These are phyloP conservation scores for Populus tremula DNA, from an alignment of 345 rosid species.

Conservation along the genomic window DNA sequence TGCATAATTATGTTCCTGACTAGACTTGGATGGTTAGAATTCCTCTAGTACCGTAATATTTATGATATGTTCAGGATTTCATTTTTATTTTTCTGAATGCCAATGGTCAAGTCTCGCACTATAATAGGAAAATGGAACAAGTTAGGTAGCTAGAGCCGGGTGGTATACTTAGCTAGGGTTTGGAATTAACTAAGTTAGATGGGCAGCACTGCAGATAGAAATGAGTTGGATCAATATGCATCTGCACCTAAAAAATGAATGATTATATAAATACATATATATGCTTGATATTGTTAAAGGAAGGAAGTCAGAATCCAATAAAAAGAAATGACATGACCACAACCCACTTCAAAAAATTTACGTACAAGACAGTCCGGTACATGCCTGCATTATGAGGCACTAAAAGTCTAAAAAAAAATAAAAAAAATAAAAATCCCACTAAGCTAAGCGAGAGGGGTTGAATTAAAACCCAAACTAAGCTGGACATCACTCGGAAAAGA, in stretches of 20 bases:
- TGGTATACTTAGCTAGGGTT: not conserved
- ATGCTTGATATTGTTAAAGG: not conserved
- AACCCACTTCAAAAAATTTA: not conserved
- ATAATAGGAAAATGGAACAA: too few species aligned
- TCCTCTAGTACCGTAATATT: too few species aligned
- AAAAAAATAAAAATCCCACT: too few species aligned
- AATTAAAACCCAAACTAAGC: not conserved
- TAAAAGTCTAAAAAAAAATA: not conserved
- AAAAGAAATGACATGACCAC: slow-evolving; percentile 5
- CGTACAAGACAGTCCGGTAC: not conserved
- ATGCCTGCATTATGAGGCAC: not conserved
- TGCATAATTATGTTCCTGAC: too few species aligned
- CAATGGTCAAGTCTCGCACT: too few species aligned
- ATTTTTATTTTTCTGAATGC: too few species aligned
- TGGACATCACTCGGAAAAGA: slow-evolving; percentile 11
- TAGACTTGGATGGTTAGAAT: too few species aligned
- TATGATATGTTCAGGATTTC: too few species aligned
- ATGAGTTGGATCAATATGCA: not conserved
- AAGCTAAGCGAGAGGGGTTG: not conserved
- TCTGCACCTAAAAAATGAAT: not conserved
- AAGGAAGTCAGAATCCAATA: slow-evolving; percentile 3
- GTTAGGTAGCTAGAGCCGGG: too few species aligned
- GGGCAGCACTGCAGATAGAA: not conserved
- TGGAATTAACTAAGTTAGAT: slow-evolving; percentile 5
- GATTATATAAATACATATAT: not conserved